Conservation (phyloP, 1,284 basidiomycete genomes). For the Ustilago esculenta region DNA sequence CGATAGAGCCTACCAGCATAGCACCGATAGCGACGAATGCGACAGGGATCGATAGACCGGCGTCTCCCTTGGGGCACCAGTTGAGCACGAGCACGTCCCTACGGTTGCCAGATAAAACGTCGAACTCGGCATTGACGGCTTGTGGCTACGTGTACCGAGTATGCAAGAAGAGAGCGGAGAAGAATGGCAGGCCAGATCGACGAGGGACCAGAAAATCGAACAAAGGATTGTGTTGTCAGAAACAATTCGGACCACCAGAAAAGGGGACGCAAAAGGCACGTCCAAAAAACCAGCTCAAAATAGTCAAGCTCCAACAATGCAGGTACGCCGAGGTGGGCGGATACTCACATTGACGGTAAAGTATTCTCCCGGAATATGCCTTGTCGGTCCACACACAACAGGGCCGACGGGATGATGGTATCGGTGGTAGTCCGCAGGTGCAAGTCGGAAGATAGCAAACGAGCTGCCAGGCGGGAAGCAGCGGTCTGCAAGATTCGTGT, state of each 20-base stretch:
- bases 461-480: constrained; percentile 52
- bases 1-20: constrained; percentile 74
- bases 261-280: constrained; percentile 6
- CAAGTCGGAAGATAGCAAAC: constrained; percentile 79
- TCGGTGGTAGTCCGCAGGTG: constrained; percentile 89
- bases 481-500: constrained; percentile 68
- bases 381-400: constrained; percentile 73
- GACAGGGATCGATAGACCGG: constrained; percentile 16
- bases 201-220: too few relatives aligned
- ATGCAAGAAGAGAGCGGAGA: neutral
- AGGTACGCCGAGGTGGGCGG: constrained; percentile 73
- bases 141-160: constrained; percentile 34
- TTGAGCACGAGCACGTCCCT: constrained; percentile 48
- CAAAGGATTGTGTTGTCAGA: too few relatives aligned
- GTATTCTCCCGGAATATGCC: constrained; percentile 68
- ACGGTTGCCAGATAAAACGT: constrained; percentile 59
- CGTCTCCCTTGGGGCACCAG: constrained; percentile 42
- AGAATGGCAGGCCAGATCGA: too few relatives aligned
- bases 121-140: constrained; percentile 59
- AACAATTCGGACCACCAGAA: too few relatives aligned
- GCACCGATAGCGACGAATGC: constrained; percentile 67
- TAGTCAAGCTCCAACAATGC: constrained; percentile 73
- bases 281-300: constrained; percentile 5
- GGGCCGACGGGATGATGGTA: constrained; percentile 88
- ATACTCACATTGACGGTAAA: constrained; percentile 72